Evolutionary conservation across 371 early-diverging fungal species (phyloP).

Genomic region (Basidiobolus meristosporus): DNA sequence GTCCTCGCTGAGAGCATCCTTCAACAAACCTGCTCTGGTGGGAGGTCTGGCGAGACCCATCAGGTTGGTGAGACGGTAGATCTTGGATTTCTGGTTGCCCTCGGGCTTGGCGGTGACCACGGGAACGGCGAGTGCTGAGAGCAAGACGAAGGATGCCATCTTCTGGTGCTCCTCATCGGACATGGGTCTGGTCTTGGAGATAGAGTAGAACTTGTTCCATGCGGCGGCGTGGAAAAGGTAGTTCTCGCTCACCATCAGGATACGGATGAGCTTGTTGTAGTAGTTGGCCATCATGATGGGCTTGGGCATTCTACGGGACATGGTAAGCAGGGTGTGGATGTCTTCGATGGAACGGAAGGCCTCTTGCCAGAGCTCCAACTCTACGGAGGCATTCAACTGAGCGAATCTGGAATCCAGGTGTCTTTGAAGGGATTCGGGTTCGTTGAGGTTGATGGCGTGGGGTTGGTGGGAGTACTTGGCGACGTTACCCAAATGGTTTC

Average conservation of each 20-base stretch:
- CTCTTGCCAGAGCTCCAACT: constrained; percentile 97
- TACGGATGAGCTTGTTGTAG: constrained; percentile 88
- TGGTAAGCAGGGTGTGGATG: constrained; percentile 79
- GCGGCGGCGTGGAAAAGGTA: constrained; percentile 94
- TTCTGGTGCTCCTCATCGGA: constrained; percentile 53
- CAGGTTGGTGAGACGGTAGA: constrained; percentile 67
- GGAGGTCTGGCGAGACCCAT: constrained; percentile 72
- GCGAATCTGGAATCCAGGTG: constrained; percentile 88
- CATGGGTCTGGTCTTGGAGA: constrained; percentile 18
- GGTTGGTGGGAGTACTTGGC: constrained; percentile 86
- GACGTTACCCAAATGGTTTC: constrained; percentile 78
- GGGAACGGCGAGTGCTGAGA: constrained; percentile 83
- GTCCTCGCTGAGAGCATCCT: constrained; percentile 61
- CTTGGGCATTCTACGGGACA: constrained; percentile 83
- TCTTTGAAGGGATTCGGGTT: constrained; percentile 89
- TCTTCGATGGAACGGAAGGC: constrained; percentile 94
- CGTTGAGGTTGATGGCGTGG: constrained; percentile 81
- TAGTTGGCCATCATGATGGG: constrained; percentile 89
- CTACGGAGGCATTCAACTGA: constrained; percentile 84
- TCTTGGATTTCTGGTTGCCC: constrained; percentile 76
- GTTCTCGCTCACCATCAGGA: constrained; percentile 90
- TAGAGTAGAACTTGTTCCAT: constrained; percentile 74
- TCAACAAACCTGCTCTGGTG: constrained; percentile 74
- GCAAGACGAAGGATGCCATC: constrained; percentile 77
- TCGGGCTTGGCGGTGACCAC: constrained; percentile 66